Evolutionary conservation across 163 green algal genomes (phyloP).

Genomic region (Trebouxia gelatinosa): DNA sequence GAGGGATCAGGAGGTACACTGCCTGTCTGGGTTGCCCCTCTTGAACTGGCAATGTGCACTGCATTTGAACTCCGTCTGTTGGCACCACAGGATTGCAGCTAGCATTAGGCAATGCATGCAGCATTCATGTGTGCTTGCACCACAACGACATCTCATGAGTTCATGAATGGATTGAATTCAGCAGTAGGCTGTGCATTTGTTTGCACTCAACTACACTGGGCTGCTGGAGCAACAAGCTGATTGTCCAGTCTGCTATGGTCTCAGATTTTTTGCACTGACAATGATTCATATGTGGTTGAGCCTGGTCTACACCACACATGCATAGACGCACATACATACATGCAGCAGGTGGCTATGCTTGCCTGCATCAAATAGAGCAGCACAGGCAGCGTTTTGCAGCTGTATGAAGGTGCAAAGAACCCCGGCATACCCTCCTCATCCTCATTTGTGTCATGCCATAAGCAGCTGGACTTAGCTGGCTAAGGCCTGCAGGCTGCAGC

Average conservation of each 20-base stretch:
- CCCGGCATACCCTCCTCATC: neutral
- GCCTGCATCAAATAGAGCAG: neutral
- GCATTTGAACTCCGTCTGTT: neutral
- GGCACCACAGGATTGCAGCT: neutral
- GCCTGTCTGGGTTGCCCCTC: neutral
- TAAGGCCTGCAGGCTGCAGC: slow-evolving; percentile 1
- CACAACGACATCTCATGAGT: neutral
- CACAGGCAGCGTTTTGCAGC: neutral
- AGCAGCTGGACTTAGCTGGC: neutral
- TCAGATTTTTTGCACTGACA: no score
- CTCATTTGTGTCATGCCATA: neutral
- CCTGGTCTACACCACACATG: no score
- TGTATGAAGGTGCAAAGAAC: neutral
- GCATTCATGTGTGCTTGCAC: neutral
- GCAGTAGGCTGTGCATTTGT: neutral
- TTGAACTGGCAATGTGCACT: neutral
- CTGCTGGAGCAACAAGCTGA: no score
- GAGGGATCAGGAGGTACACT: neutral
- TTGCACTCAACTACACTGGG: no score
- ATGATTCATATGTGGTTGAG: no score
- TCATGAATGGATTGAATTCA: neutral
- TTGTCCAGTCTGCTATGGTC: no score
- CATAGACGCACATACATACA: no score
- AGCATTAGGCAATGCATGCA: neutral
- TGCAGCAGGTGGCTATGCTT: neutral